These are phyloP conservation scores for Medakamo hakoo DNA, from an alignment of 139 green algal genomes.

Conservation along the genomic window DNA sequence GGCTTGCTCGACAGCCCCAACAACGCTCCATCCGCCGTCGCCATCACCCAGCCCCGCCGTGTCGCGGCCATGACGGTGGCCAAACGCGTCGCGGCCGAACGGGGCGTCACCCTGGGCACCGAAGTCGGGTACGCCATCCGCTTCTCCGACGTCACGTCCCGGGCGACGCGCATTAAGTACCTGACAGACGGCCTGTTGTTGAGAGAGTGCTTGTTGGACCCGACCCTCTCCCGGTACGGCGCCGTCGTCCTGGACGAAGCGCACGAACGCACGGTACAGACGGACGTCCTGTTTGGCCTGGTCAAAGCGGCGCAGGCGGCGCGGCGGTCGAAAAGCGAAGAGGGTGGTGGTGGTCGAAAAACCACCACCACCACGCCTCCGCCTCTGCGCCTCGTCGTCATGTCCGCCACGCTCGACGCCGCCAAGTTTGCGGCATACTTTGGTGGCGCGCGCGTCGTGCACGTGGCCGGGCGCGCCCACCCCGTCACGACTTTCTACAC, in stretches of 20 bases:
- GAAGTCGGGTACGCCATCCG: slow-evolving; percentile 10
- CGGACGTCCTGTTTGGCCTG: slow-evolving; percentile 85
- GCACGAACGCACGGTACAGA: slow-evolving; percentile 84
- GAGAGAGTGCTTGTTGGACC: slow-evolving; percentile 58
- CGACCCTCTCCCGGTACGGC: slow-evolving; percentile 16
- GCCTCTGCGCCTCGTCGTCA: slow-evolving; percentile 58
- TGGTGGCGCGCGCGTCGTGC: slow-evolving; percentile 23
- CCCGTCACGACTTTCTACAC: slow-evolving; percentile 67
- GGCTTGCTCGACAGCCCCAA: slow-evolving; percentile 18
- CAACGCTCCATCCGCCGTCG: background rate
- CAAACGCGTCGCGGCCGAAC: slow-evolving; percentile 2
- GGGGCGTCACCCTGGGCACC: background rate
- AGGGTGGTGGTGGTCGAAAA: background rate
- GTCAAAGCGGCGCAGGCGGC: slow-evolving; percentile 52
- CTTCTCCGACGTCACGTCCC: slow-evolving; percentile 4
- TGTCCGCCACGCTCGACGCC: slow-evolving; percentile 90
- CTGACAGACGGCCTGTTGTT: slow-evolving; percentile 76
- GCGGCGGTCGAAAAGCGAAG: background rate
- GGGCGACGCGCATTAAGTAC: background rate
- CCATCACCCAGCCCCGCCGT: slow-evolving; percentile 3
- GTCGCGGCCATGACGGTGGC: slow-evolving; percentile 1
- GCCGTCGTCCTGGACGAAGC: slow-evolving; percentile 87
- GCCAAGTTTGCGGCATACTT: slow-evolving; percentile 67
- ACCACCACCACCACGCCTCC: background rate
- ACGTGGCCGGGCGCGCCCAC: slow-evolving; percentile 55